Evolutionary conservation across 208 protist genomes (phyloP).

Genomic region (Leishmania mexicana): DNA sequence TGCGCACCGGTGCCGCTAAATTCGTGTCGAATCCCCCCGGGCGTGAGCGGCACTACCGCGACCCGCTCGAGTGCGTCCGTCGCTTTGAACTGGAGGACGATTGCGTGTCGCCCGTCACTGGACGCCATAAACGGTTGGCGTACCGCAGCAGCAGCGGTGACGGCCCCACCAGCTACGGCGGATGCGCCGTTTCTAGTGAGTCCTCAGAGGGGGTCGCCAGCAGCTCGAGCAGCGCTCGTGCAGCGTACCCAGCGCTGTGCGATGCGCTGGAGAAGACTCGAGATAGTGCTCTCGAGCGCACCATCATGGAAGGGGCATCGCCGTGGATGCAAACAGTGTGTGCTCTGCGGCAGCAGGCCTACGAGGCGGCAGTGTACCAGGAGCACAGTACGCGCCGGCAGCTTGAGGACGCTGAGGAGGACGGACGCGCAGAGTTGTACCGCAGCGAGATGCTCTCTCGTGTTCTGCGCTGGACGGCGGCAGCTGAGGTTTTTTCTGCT

Average conservation of each 20-base stretch:
- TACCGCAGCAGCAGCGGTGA: not conserved
- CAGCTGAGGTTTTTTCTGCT: not conserved
- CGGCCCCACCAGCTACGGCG: not conserved
- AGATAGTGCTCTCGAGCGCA: slow-evolving; percentile 9
- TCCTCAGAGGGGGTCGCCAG: not conserved
- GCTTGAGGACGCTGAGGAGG: slow-evolving; percentile 29
- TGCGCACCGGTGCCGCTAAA: not conserved
- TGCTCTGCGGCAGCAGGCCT: slow-evolving; percentile 15
- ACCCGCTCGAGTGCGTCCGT: slow-evolving; percentile 14
- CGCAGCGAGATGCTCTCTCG: slow-evolving; percentile 25
- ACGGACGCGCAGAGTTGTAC: slow-evolving; percentile 27
- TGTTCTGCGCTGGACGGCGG: slow-evolving; percentile 14
- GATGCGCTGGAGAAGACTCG: not conserved
- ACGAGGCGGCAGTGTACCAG: slow-evolving; percentile 16
- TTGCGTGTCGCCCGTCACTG: not conserved
- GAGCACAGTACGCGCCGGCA: slow-evolving; percentile 26
- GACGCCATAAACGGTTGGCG: not conserved
- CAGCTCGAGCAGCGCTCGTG: not conserved
- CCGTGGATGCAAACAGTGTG: slow-evolving; percentile 36
- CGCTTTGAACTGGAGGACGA: slow-evolving; percentile 11
- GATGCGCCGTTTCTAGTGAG: not conserved
- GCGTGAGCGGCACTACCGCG: not conserved
- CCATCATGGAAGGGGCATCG: slow-evolving; percentile 12
- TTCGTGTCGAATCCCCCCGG: not conserved
- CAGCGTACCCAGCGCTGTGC: slow-evolving; percentile 14